These are phyloP conservation scores for Baorangia bicolor DNA, from an alignment of 768 basidiomycete species.

Conservation along the genomic window DNA sequence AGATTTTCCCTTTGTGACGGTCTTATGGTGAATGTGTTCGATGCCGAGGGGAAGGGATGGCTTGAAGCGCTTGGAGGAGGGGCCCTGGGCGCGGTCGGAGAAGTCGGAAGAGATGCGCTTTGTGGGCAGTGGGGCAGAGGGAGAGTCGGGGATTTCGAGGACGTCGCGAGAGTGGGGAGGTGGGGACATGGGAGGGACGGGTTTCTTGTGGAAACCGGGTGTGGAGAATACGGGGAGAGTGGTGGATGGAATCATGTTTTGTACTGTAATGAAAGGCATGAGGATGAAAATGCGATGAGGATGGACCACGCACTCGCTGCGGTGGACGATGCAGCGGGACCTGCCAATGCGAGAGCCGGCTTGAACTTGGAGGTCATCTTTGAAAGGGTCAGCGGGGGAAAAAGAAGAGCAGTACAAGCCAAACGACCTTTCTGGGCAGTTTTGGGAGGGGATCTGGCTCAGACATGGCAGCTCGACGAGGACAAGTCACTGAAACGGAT, in stretches of 20 bases:
- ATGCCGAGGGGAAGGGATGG: constrained; percentile 18
- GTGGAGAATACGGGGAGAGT: constrained; percentile 45
- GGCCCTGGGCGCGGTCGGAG: constrained; percentile 3
- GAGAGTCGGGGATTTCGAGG: constrained; percentile 16
- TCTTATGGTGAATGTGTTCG: constrained; percentile 22
- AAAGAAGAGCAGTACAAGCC: too few relatives aligned
- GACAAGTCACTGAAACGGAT: constrained; percentile 9
- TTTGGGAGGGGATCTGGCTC: neutral
- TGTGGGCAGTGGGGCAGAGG: constrained; percentile 14
- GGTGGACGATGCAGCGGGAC: neutral
- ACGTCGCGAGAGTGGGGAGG: constrained; percentile 2
- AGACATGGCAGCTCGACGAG: constrained; percentile 4
- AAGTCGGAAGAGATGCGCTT: constrained; percentile 35
- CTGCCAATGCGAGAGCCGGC: constrained; percentile 37
- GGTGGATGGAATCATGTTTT: constrained; percentile 11
- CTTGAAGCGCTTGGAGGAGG: constrained; percentile 34
- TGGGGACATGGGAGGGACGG: constrained; percentile 8
- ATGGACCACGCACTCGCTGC: constrained; percentile 10
- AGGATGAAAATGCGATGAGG: neutral
- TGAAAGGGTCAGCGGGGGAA: neutral
- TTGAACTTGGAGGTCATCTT: constrained; percentile 44
- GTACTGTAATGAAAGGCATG: constrained; percentile 20
- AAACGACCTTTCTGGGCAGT: constrained; percentile 10
- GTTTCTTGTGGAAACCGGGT: constrained; percentile 39
- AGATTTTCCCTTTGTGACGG: constrained; percentile 5